Evolutionary conservation across 2,329 filamentous ascomycete genomes (phyloP), one percentile per base, ranked within the genome.

Genomic region (Fonsecaea pugnacius): DNA sequence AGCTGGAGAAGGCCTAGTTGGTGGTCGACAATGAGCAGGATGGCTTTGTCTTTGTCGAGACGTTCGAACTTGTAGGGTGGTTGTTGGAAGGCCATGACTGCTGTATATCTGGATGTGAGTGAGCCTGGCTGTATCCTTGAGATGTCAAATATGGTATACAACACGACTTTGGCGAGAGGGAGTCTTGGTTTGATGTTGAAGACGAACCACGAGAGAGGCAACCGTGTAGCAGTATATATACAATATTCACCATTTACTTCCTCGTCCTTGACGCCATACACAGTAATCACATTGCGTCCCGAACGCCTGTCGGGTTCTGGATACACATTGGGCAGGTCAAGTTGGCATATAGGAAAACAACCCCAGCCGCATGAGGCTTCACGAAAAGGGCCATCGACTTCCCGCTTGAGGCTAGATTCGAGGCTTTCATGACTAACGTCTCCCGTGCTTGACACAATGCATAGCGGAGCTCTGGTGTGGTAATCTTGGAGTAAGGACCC

Each of bases 1-100:
- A 78, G 64, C 62, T 76, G 74, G 38, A 72, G 64, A 7, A 78
- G 75, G 36, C 76, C 75, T 38, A 75, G 73, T 60, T 78, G 74
- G 65, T 75, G 72, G 62, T 76, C 74, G 55, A 75, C 64, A 43
- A 72, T 67, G 10, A 72, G 66, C 56, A 72, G 70, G 32, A 69
- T 50, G 35, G 65, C 60, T 33, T 71, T 63, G 59, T 70, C 67
- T 40, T 65, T 66, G 58, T 70, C 67, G 51, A 70, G 69, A n/a
- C 67, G 56, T 53, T 67, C 65, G 54, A 67, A 67, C 35, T 46
- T 36, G 43, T 67, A 67, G 30, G 54, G 60, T 1, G 62, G 57
- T 27, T 46, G 43, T 18, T 46, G 57, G 57, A 38, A 59, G 18
- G 43, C 43, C 43, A 48, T 48, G 43, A 14, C 21, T 48, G 43